These are phyloP conservation scores for Trichoderma endophyticum DNA, from an alignment of 2,329 filamentous ascomycete species.

Conservation along the genomic window DNA sequence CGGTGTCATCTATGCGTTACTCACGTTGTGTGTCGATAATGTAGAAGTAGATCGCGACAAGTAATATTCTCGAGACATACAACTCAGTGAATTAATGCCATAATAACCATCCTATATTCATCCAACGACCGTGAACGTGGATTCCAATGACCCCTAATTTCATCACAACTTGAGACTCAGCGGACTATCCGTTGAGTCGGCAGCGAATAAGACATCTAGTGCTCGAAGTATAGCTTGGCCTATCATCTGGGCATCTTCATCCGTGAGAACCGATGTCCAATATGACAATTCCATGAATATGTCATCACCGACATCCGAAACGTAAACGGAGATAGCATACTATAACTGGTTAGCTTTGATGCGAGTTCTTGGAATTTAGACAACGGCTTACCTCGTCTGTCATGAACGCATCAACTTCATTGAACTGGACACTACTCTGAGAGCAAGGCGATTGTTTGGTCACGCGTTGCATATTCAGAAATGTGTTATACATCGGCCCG, in stretches of 20 bases:
- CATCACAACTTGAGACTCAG: not conserved
- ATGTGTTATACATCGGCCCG: not conserved
- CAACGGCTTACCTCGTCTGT: not conserved
- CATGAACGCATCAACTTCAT: not conserved
- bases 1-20: not conserved
- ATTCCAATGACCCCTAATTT: not conserved
- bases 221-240: not conserved
- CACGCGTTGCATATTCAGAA: not conserved
- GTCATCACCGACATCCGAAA: not conserved
- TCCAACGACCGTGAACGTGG: not conserved
- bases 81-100: not conserved
- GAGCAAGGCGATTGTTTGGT: not conserved
- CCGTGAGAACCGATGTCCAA: not conserved
- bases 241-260: not conserved
- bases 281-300: not conserved
- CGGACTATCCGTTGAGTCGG: not conserved
- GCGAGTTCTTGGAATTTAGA: not conserved
- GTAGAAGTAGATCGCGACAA: not conserved
- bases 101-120: not conserved
- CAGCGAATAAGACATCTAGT: not conserved
- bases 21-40: not conserved
- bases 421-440: not conserved
- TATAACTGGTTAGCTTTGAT: not conserved
- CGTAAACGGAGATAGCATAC: not conserved
- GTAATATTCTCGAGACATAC: not conserved